Conservation (phyloP, 192 early-diverging fungal species). For the Backusella liffmaniae region DNA sequence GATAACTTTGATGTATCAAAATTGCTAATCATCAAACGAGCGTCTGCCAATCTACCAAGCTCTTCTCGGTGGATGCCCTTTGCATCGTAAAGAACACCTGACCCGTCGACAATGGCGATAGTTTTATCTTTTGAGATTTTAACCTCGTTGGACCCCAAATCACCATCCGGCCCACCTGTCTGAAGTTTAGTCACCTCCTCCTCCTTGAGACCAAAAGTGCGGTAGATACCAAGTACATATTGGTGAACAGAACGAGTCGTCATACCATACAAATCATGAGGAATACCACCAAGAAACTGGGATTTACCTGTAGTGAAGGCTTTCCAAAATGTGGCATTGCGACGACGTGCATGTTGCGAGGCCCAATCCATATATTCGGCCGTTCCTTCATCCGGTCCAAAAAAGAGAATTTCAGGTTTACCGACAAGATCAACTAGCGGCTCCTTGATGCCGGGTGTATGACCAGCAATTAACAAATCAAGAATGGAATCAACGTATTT, state of each 20-base stretch:
- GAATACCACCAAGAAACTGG: conserved; percentile 94
- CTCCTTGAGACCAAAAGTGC: conserved; percentile 81
- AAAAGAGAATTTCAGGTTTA: conserved; percentile 97
- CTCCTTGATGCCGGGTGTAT: conserved; percentile 98
- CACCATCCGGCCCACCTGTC: conserved; percentile 99
- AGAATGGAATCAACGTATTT: conserved; percentile 97
- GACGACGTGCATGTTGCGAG: conserved; percentile 85
- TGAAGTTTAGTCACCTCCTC: conserved; percentile 86
- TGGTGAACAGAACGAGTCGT: conserved; percentile 99
- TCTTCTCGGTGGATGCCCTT: conserved; percentile 89
- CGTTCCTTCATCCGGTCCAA: conserved; percentile 99
- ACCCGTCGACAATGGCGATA: conserved; percentile 92
- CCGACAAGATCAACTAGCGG: conserved; percentile 88
- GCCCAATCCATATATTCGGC: conserved; percentile 99
- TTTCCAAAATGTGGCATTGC: conserved; percentile 96
- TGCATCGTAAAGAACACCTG: conserved; percentile 92
- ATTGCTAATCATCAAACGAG: conserved; percentile 85
- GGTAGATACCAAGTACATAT: conserved; percentile 95
- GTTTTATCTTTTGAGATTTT: conserved; percentile 98
- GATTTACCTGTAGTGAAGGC: conserved; percentile 99
- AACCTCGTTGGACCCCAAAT: conserved; percentile 98
- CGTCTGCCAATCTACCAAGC: conserved; percentile 76
- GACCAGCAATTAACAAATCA: conserved; percentile 87
- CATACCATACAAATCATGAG: conserved; percentile 98
- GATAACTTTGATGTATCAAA: conserved; percentile 84